Percentiles rank a stretch among this genome's conserved stretches.
These are phyloP conservation scores for Metschnikowia santaceciliae DNA, from an alignment of 805 yeast genomes.

Conservation along the genomic window DNA sequence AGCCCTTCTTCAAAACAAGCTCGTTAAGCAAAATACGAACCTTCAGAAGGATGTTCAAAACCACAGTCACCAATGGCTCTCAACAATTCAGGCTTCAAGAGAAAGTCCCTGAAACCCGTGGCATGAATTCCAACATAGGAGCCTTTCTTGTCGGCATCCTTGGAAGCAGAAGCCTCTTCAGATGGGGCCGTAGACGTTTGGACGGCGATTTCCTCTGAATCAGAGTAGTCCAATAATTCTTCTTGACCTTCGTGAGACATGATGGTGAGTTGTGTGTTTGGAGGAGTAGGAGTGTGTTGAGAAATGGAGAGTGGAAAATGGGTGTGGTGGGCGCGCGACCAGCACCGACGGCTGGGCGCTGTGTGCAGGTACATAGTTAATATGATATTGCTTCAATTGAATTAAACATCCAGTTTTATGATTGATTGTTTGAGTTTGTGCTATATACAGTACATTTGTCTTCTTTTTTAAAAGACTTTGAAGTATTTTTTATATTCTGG, in stretches of 20 bases:
- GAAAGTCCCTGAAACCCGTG: slow-evolving; percentile 96
- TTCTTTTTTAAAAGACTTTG: no score
- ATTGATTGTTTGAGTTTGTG: no score
- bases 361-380: background rate
- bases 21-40: slow-evolving; percentile 49
- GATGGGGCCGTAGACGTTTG: slow-evolving; percentile 47
- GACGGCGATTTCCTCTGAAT: slow-evolving; percentile 91
- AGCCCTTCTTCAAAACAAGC: slow-evolving; percentile 1
- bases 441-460: no score
- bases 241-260: slow-evolving; percentile 98
- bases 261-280: slow-evolving; percentile 7
- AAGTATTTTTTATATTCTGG: no score
- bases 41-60: slow-evolving; percentile 99
- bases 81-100: slow-evolving; percentile 92
- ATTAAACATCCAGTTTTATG: no score
- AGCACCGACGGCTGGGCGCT: background rate
- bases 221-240: slow-evolving; percentile 98
- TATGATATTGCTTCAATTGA: background rate
- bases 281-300: background rate
- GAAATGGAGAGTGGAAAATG: slow-evolving; percentile 1
- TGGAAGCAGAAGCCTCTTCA: slow-evolving; percentile 47
- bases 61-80: slow-evolving; percentile 99
- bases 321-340: slow-evolving; percentile 5
- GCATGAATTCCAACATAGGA: slow-evolving; percentile 98
- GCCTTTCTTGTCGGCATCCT: slow-evolving; percentile 82